Base-by-base conservation (phyloP, 306 rosid species). In the Hylodesmum podocarpum region DNA sequence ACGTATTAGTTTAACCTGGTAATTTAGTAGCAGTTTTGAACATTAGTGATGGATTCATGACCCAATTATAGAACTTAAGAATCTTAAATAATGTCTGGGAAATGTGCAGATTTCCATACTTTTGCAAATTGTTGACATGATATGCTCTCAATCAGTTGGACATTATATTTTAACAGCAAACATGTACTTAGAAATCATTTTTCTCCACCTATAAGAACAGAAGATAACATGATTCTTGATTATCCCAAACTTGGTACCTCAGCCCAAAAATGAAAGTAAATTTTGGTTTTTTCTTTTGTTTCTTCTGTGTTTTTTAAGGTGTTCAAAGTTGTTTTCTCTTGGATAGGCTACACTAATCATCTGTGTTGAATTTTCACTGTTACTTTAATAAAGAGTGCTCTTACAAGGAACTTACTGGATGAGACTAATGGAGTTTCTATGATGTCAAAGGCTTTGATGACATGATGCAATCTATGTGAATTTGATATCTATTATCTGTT, bases 101-200 rank as follows among this genome's bases (percentile, higher is more conserved):
- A 70, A 31, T 70, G 70, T 16, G 34, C 5, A 15, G 43, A 54
- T 44, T 44, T 72, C 66, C 73, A 16, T 61, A 41, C 7, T 69
- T n/a, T 31, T 75, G 67, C 69, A 36, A 37, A 53, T 55, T 55
- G 47, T 78, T 54, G 64, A 70, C 78, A 83, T 64, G 15, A 40
- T 24, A 62, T 31, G 53, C 54, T 70, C 43, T 63, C 37, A n/a
- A 31, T 73, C 69, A 22, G 6, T 58, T 7, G 34, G 37, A 34
- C 27, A 15, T 36, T 25, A 18, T 74, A 22, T 25, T 58, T 72
- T 19, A 39, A 28, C 57, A 34, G 66, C 64, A 74, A 63, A 39
- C 50, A 63, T 51, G 69, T 54, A 22, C 62, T 19, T n/a, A 31
- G 25, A 50, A 22, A 80, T 41, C 70, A 33, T 55, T 66, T 55